A percentile compares a stretch with the other conserved stretches of the same genome.
phyloP scores from a whole-genome alignment of 2,329 filamentous ascomycete genomes.

The Fusarium falciforme region DNA sequence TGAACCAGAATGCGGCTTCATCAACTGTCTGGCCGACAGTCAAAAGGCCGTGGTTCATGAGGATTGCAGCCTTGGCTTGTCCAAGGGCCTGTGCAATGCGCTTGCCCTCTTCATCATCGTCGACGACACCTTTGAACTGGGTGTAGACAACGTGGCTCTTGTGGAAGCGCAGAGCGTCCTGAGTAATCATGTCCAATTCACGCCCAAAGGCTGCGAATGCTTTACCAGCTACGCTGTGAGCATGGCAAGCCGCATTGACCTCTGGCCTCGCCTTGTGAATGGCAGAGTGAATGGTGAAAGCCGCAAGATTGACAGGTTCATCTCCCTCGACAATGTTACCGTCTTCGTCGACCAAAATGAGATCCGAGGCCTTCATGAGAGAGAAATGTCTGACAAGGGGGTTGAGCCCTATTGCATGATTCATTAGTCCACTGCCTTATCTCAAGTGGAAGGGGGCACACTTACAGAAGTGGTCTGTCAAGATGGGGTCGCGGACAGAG shows the following conservation, averaged over 20 bases:
- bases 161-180: conserved; percentile 53
- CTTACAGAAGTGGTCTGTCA: not conserved
- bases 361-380: conserved; percentile 54
- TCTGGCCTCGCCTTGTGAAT: conserved; percentile 71
- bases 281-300: conserved; percentile 74
- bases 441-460: no score
- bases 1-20: not conserved
- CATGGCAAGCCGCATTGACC: conserved; percentile 73
- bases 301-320: conserved; percentile 70
- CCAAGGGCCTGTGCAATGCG: not conserved
- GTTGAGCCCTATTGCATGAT: not conserved
- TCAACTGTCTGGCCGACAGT: conserved; percentile 2
- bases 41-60: conserved; percentile 4
- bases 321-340: conserved; percentile 1
- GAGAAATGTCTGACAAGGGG: not conserved
- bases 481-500: not conserved
- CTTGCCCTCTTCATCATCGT: not conserved
- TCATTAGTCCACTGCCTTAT: not conserved
- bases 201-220: conserved; percentile 72
- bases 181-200: conserved; percentile 74
- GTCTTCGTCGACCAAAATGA: conserved; percentile 66
- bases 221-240: conserved; percentile 70
- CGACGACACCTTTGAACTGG: not conserved
- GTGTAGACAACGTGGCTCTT: not conserved
- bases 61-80: not conserved